phyloP scores from a whole-genome alignment of 1,139 yeast species.

The Starmera stellimalicola region DNA sequence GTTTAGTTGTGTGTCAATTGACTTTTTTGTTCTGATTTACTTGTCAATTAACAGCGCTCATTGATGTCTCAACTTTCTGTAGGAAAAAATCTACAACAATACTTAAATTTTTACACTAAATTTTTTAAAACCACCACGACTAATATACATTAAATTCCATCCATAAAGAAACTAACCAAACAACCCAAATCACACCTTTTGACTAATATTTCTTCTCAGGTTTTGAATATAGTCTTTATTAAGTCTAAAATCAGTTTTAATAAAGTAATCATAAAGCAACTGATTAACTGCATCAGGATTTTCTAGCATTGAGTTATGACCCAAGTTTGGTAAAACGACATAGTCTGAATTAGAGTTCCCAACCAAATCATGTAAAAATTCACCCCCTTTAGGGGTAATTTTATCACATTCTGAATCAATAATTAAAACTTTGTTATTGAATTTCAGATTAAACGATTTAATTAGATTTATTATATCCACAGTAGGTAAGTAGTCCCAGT shows the following conservation, averaged over 20 bases:
- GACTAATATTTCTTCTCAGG: neutral
- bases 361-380: slow-evolving; percentile 11
- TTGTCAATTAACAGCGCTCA: no score
- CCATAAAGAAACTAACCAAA: no score
- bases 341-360: slow-evolving; percentile 9
- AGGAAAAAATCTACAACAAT: no score
- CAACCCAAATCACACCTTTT: neutral
- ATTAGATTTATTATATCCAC: slow-evolving; percentile 10
- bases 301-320: slow-evolving; percentile 16
- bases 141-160: no score
- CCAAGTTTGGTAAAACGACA: slow-evolving; percentile 9
- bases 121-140: no score
- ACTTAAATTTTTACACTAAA: no score
- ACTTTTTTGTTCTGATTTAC: no score
- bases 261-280: neutral
- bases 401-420: slow-evolving; percentile 15
- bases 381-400: slow-evolving; percentile 16
- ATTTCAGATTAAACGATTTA: neutral
- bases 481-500: slow-evolving; percentile 12
- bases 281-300: slow-evolving; percentile 7
- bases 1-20: no score
- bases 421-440: slow-evolving; percentile 7
- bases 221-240: neutral
- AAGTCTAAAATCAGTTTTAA: neutral
- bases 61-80: no score